Evolutionary conservation across 164 flowering plant genomes (phyloP).

Genomic region (Litsea cubeba): DNA sequence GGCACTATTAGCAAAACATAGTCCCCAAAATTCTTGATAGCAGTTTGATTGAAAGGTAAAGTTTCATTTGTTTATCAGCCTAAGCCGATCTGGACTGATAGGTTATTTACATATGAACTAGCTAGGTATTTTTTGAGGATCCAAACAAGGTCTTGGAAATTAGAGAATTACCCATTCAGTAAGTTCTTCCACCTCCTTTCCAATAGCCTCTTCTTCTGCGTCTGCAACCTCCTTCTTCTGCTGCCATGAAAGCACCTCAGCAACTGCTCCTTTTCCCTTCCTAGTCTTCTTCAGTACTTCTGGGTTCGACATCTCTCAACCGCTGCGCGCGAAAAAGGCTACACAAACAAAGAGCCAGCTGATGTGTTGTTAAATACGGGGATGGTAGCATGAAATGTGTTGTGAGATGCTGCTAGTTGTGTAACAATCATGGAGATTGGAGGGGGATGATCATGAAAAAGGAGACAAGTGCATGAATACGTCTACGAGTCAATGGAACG

Average conservation of each 20-base stretch:
- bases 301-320: constrained; percentile 12
- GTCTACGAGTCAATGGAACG: constrained; percentile 8
- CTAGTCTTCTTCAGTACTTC: constrained; percentile 17
- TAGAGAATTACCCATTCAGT: constrained; percentile 24
- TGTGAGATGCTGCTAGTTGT: neutral
- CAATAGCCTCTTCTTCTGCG: constrained; percentile 27
- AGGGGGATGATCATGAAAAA: neutral
- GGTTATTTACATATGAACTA: neutral
- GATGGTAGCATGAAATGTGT: neutral
- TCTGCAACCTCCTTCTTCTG: constrained; percentile 33
- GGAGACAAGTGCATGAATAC: neutral
- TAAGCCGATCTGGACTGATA: neutral
- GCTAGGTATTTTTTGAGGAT: neutral
- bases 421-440: neutral
- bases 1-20: too few relatives aligned
- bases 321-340: too few relatives aligned
- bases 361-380: neutral
- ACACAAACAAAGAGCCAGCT: too few relatives aligned
- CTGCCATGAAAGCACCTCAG: constrained; percentile 26
- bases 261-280: constrained; percentile 8
- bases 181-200: constrained; percentile 32
- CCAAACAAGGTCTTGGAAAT: neutral
- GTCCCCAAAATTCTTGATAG: too few relatives aligned
- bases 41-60: too few relatives aligned
- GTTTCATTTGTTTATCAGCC: too few relatives aligned